Conservation (phyloP, 805 yeast species). For the Dipodascopsis uninucleata region DNA sequence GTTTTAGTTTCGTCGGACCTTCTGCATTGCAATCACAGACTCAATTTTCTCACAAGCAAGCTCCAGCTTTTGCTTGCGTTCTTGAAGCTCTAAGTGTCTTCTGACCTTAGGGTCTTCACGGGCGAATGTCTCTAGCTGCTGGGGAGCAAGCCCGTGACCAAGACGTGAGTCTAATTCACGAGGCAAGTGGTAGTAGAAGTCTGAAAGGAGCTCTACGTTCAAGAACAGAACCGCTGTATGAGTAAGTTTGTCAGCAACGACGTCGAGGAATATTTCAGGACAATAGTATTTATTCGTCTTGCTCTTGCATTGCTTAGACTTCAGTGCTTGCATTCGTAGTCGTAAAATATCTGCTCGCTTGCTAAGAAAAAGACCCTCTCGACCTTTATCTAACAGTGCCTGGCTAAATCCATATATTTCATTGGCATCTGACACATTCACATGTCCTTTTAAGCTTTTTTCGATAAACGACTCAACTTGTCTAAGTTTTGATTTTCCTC, state of each 20-base stretch:
- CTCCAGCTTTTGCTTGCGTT: slow-evolving; percentile 83
- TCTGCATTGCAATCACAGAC: slow-evolving; percentile 67
- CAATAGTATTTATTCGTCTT: slow-evolving; percentile 84
- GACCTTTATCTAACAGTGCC: slow-evolving; percentile 69
- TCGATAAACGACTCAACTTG: slow-evolving; percentile 73
- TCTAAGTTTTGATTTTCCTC: slow-evolving; percentile 67
- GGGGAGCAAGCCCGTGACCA: slow-evolving; percentile 57
- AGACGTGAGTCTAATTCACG: slow-evolving; percentile 81
- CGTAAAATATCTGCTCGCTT: slow-evolving; percentile 68
- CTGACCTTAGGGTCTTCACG: slow-evolving; percentile 90
- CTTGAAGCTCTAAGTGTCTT: slow-evolving; percentile 88
- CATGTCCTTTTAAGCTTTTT: slow-evolving; percentile 21
- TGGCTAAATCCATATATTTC: slow-evolving; percentile 85
- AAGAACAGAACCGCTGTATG: slow-evolving; percentile 89
- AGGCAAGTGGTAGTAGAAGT: slow-evolving; percentile 94
- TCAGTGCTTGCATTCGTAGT: slow-evolving; percentile 72
- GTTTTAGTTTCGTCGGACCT: too few species aligned
- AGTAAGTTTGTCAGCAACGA: slow-evolving; percentile 85
- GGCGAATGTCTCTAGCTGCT: slow-evolving; percentile 84
- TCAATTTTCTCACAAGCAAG: slow-evolving; percentile 82
- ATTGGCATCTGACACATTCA: slow-evolving; percentile 41
- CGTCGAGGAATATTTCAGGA: slow-evolving; percentile 91
- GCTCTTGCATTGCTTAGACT: slow-evolving; percentile 68
- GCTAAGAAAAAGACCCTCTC: slow-evolving; percentile 73
- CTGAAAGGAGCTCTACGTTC: slow-evolving; percentile 89